Base-by-base conservation (phyloP, 2,329 filamentous ascomycete species). In the Dothiorella sarmentorum region DNA sequence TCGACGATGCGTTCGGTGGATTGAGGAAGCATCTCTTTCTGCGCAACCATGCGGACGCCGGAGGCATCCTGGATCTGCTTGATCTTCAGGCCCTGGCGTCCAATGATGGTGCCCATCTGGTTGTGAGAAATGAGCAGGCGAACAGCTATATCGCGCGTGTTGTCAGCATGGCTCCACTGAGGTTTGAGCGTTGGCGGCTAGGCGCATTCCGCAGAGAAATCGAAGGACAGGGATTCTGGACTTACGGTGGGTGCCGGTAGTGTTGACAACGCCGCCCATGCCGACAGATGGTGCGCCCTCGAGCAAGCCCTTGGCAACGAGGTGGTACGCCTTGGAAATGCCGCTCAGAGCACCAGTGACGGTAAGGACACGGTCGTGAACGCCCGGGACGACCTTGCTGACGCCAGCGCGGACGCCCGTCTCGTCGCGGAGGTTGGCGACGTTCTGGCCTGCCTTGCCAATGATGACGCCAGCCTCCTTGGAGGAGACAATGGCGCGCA, bases 51-150 rank as follows among this genome's bases (percentile, higher is more conserved):
- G 71, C 94, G 92, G 60, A 97, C 94, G 64, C 92, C 92, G 4
- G 94, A 97, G 27, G 86, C 87, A 74, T 99, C 94, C 75, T 99
- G 94, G 66, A 99, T 99, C 74, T 97, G 90, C 83, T 99, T 99
- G 82, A 99, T 99, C 82, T 97, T 99, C 66, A 97, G 82, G 61
- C 94, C 94, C 74, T 95, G 90, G 65, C 91, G 87, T 68, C 94
- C 94, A 71, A 99, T 99, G 78, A 99, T 97, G 69, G 94, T 99
- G 63, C 94, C 94, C 94, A 99, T 99, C 78, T 99, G 94, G 75
- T 97, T 97, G 80, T 99, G 93, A 31, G 94, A 99, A 75, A 99
- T 97, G 73, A 99, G 87, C 29, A 99, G 87, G 72, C 96, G 96
- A 75, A 99, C 90, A 62, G 94, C 94, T 99, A 59, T n/a, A 20